Evolutionary conservation across 345 rosid species (phyloP).

Genomic region (Capsella bursapastoris): DNA sequence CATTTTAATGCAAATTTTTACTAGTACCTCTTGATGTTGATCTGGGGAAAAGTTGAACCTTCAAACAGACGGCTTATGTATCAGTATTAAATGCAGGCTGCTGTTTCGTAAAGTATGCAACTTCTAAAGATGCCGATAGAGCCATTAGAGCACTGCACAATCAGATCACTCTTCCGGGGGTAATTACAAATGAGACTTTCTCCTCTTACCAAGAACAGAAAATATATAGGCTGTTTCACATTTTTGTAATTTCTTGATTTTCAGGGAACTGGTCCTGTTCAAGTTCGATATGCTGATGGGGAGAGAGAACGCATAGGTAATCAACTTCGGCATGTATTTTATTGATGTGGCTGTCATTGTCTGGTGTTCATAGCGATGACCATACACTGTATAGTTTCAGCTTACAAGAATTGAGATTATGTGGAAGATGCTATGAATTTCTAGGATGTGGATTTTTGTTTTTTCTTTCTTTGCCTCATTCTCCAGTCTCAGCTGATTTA

Average conservation of each 20-base stretch:
- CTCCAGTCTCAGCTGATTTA: conserved; percentile 27
- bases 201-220: conserved; percentile 33
- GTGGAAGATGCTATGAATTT: conserved; percentile 13
- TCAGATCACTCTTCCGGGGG: conserved; percentile 91
- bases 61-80: conserved; percentile 51
- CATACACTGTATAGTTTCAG: conserved; percentile 24
- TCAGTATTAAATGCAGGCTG: conserved; percentile 77
- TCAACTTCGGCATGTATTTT: conserved; percentile 21
- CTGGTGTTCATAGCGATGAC: conserved; percentile 26
- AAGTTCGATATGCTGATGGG: conserved; percentile 99
- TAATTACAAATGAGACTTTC: conserved; percentile 47
- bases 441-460: conserved; percentile 1
- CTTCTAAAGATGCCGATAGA: conserved; percentile 91
- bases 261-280: conserved; percentile 94
- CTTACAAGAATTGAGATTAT: conserved; percentile 18
- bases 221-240: conserved; percentile 18
- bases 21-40: conserved; percentile 30
- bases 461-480: conserved; percentile 24
- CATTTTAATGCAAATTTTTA: conserved; percentile 31
- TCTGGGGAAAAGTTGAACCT: conserved; percentile 38
- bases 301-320: conserved; percentile 98
- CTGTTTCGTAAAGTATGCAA: conserved; percentile 96
- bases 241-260: conserved; percentile 40
- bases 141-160: conserved; percentile 97
- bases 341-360: conserved; percentile 18